These are phyloP conservation scores for Chloroidium sp. DNA, from an alignment of 163 green algal species.

Conservation along the genomic window DNA sequence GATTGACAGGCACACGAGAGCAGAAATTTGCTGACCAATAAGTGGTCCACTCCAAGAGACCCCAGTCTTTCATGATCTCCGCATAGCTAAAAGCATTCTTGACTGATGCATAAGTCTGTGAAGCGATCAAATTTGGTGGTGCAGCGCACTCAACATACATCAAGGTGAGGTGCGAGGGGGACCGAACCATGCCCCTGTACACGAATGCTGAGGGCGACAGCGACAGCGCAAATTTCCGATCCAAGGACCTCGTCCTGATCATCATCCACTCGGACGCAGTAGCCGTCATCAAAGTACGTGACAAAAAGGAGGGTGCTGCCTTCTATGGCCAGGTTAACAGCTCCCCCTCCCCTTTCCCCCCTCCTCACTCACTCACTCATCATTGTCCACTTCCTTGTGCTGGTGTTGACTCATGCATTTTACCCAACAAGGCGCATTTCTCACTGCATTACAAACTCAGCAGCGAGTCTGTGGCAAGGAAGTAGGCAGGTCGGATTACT, in stretches of 20 bases:
- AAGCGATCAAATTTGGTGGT: not conserved
- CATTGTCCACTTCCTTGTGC: no score
- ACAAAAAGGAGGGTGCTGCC: not conserved
- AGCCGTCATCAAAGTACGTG: conserved; percentile 3
- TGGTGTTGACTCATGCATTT: no score
- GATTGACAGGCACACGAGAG: not conserved
- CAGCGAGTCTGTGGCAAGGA: no score
- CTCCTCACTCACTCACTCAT: no score
- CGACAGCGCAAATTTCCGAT: no score
- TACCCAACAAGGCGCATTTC: no score
- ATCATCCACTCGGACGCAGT: conserved; percentile 7
- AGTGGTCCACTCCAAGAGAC: not conserved
- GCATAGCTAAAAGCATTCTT: not conserved
- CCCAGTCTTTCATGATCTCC: not conserved
- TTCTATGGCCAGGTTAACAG: conserved; percentile 5
- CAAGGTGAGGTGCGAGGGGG: conserved; percentile 8
- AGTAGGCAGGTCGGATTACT: no score
- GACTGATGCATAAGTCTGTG: not conserved
- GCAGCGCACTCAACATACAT: conserved; percentile 4
- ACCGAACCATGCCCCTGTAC: not conserved
- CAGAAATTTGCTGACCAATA: not conserved
- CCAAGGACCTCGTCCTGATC: not conserved
- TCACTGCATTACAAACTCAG: no score
- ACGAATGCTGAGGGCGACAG: not conserved
- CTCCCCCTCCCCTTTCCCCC: not conserved